Evolutionary conservation across 106 monocot genomes (phyloP).

Genomic region (Xerophyta viscosa): DNA sequence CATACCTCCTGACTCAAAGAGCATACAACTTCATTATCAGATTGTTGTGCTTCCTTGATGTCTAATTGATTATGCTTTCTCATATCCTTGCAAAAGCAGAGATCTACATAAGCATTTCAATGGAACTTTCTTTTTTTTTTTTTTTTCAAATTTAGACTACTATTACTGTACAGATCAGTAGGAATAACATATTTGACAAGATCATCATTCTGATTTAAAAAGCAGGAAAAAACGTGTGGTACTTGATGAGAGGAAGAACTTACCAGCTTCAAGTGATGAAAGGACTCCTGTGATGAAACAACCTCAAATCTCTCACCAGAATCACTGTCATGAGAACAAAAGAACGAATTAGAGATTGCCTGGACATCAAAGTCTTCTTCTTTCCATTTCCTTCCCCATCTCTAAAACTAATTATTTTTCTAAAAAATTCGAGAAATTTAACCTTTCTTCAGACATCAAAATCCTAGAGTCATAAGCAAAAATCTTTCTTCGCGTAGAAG

Average conservation of each 20-base stretch:
- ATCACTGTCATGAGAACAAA: conserved; percentile 3
- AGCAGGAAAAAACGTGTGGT: no score
- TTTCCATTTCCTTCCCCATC: no score
- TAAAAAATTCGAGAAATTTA: no score
- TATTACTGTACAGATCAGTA: no score
- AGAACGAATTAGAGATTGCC: neutral
- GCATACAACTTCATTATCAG: neutral
- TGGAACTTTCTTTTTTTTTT: no score
- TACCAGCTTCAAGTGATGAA: neutral
- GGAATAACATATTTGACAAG: neutral
- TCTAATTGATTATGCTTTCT: neutral
- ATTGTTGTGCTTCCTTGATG: neutral
- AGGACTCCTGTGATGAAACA: neutral
- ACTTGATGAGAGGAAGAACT: neutral
- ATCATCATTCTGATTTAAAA: no score
- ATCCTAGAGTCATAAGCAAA: no score
- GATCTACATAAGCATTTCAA: neutral
- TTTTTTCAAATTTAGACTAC: no score
- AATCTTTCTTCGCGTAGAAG: no score
- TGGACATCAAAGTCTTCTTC: neutral
- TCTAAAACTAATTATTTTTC: no score
- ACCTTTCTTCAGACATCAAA: no score
- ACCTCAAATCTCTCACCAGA: neutral
- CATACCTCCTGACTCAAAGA: conserved; percentile 9
- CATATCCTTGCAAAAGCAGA: conserved; percentile 3